phyloP scores from a whole-genome alignment of 2,329 filamentous ascomycete genomes.

The Xylariaceae sp. region DNA sequence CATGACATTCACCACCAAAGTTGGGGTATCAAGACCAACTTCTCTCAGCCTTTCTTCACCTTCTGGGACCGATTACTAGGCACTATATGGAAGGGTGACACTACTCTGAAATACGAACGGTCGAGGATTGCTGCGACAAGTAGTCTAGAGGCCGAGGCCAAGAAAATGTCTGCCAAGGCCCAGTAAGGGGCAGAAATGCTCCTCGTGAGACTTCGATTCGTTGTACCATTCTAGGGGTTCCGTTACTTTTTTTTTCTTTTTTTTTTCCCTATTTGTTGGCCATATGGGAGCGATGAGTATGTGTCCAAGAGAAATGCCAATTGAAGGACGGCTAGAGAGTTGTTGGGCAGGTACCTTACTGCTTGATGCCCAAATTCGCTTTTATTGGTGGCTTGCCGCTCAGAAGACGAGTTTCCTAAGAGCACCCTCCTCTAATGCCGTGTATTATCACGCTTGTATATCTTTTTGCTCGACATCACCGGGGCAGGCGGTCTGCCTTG shows the following conservation, averaged over 20 bases:
- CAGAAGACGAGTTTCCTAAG: not conserved
- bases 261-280: slow-evolving; percentile 9
- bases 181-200: slow-evolving; percentile 17
- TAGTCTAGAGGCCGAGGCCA: slow-evolving; percentile 42
- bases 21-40: slow-evolving; percentile 98
- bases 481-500: not conserved
- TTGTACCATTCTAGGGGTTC: slow-evolving; percentile 27
- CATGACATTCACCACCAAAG: slow-evolving; percentile 98
- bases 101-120: slow-evolving; percentile 38
- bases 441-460: slow-evolving; percentile 19
- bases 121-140: slow-evolving; percentile 38
- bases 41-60: slow-evolving; percentile 86
- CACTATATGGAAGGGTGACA: slow-evolving; percentile 74
- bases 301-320: slow-evolving; percentile 17
- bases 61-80: slow-evolving; percentile 84
- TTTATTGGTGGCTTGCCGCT: slow-evolving; percentile 11
- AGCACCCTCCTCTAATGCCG: slow-evolving; percentile 4
- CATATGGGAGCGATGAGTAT: slow-evolving; percentile 14
- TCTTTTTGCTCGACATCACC: slow-evolving; percentile 3
- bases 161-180: slow-evolving; percentile 29
- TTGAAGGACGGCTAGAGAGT: slow-evolving; percentile 9
- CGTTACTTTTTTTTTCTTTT: slow-evolving; percentile 1
- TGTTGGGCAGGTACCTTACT: slow-evolving; percentile 17
- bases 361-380: slow-evolving; percentile 13
- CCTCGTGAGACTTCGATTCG: slow-evolving; percentile 12